These are phyloP conservation scores for Medicago lupulina DNA, from an alignment of 306 rosid genomes.

Conservation along the genomic window DNA sequence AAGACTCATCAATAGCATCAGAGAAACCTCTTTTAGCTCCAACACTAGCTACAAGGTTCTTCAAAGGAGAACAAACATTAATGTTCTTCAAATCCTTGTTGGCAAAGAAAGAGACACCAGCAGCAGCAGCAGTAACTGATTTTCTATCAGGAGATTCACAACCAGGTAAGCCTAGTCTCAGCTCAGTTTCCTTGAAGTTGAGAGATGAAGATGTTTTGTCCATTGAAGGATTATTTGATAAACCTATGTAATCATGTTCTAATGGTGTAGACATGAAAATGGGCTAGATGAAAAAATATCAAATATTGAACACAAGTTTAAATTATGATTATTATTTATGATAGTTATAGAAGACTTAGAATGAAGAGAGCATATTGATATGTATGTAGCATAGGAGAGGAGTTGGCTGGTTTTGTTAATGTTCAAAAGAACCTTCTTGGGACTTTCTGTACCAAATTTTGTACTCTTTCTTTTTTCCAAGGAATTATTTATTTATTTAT, in stretches of 20 bases:
- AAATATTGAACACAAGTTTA: constrained; percentile 25
- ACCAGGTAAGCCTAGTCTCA: constrained; percentile 94
- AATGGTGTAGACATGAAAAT: constrained; percentile 68
- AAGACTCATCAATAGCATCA: constrained; percentile 68
- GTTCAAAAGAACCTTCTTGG: constrained; percentile 64
- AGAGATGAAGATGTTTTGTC: constrained; percentile 62
- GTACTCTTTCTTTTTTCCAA: background rate
- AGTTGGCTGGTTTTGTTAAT: constrained; percentile 53
- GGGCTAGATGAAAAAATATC: background rate
- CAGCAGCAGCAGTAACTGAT: constrained; percentile 26
- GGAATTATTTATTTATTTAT: background rate
- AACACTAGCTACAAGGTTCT: constrained; percentile 61
- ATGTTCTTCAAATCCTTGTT: constrained; percentile 66
- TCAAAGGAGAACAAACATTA: constrained; percentile 55
- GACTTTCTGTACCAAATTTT: constrained; percentile 50
- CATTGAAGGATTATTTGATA: constrained; percentile 56
- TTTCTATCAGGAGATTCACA: constrained; percentile 72
- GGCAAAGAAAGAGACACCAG: constrained; percentile 60
- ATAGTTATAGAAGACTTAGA: background rate
- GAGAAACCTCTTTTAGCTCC: constrained; percentile 89
- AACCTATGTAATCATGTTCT: constrained; percentile 85
- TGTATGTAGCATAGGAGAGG: constrained; percentile 6
- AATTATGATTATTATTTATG: background rate
- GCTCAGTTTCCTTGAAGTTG: constrained; percentile 87
- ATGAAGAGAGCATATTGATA: constrained; percentile 25